A percentile compares a stretch with the other conserved stretches of the same genome.
Evolutionary conservation across 176 grass and related monocot genomes (phyloP).

Genomic region (Rhynchospora breviuscula): DNA sequence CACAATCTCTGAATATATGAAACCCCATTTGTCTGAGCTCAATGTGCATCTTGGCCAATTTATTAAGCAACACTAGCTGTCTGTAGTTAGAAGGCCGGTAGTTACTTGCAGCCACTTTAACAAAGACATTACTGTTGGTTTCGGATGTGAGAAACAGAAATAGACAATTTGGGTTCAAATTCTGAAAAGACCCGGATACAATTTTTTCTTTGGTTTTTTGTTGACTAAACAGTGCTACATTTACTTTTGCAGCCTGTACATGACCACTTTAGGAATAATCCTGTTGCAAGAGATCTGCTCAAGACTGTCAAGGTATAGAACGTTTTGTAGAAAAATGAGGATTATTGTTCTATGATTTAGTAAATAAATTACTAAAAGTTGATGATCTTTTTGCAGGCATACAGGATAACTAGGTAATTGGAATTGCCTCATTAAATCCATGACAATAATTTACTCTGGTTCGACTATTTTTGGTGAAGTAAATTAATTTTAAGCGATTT

Average conservation of each 20-base stretch:
- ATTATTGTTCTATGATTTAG: background rate
- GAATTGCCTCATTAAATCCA: background rate
- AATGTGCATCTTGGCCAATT: too few relatives aligned
- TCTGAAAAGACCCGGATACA: background rate
- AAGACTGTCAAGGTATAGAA: slow-evolving; percentile 70
- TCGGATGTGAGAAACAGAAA: background rate
- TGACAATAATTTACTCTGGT: background rate
- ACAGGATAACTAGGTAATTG: slow-evolving; percentile 45
- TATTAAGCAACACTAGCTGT: background rate
- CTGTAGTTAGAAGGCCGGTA: background rate
- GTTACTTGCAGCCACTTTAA: background rate
- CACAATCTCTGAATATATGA: too few relatives aligned
- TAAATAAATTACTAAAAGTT: slow-evolving; percentile 7
- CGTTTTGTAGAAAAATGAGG: background rate
- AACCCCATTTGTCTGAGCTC: too few relatives aligned
- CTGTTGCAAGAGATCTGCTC: slow-evolving; percentile 56
- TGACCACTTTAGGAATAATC: slow-evolving; percentile 76
- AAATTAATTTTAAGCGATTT: background rate
- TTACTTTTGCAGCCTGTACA: slow-evolving; percentile 58
- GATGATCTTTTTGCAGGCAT: slow-evolving; percentile 38
- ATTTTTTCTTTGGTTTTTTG: background rate
- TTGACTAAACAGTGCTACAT: background rate
- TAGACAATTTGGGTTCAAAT: background rate
- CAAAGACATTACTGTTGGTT: background rate
- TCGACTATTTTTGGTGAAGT: background rate